phyloP scores from a whole-genome alignment of 768 basidiomycete genomes.

The Kondoa subrosea region DNA sequence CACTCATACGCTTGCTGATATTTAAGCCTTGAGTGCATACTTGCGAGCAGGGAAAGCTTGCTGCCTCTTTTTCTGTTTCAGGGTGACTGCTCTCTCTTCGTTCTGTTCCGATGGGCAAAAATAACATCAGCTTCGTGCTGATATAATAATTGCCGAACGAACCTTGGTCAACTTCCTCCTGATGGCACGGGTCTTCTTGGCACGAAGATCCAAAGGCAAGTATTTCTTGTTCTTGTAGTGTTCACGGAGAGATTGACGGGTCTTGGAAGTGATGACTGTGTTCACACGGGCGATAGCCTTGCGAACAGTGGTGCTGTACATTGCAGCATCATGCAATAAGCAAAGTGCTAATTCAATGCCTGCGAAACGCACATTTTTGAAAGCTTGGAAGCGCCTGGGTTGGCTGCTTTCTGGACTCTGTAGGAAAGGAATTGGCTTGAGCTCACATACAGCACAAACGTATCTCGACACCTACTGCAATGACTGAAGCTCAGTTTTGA shows the following conservation, averaged over 20 bases:
- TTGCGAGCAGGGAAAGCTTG: conserved; percentile 37
- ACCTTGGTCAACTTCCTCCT: conserved; percentile 84
- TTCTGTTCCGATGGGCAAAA: conserved; percentile 42
- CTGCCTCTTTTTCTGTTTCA: conserved; percentile 42
- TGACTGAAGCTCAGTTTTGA: conserved; percentile 84
- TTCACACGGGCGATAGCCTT: conserved; percentile 96
- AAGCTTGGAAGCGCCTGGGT: conserved; percentile 84
- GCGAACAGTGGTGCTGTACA: conserved; percentile 69
- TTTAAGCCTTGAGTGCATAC: conserved; percentile 44
- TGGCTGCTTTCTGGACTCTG: conserved; percentile 85
- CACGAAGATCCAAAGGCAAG: conserved; percentile 87
- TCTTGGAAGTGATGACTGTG: conserved; percentile 97
- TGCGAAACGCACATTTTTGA: conserved; percentile 70
- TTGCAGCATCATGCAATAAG: neutral
- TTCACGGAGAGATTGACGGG: conserved; percentile 87
- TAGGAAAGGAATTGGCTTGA: neutral
- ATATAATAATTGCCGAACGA: conserved; percentile 24
- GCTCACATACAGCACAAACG: neutral
- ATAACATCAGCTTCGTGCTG: neutral
- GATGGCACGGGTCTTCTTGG: conserved; percentile 97
- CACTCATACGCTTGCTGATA: neutral
- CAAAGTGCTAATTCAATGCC: neutral
- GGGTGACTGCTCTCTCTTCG: conserved; percentile 68
- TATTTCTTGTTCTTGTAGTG: conserved; percentile 96
- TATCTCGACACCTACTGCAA: conserved; percentile 39